These are phyloP conservation scores for Ustilago lituana DNA, from an alignment of 1,284 basidiomycete species.

Conservation along the genomic window DNA sequence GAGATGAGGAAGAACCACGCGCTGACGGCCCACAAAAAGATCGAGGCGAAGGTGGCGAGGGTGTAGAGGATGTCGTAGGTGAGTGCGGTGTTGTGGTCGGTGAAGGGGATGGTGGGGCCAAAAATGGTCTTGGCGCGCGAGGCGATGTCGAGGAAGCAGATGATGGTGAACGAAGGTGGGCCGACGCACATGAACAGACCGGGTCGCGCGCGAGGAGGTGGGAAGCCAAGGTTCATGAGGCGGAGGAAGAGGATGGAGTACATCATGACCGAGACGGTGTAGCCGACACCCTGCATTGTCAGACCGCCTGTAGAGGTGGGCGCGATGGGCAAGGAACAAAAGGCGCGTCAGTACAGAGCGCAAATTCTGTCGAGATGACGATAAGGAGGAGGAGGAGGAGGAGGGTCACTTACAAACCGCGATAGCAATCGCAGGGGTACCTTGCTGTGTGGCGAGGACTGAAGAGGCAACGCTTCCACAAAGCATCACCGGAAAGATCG, in stretches of 20 bases:
- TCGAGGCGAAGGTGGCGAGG: conserved; percentile 2
- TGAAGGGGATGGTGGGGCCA: conserved; percentile 1
- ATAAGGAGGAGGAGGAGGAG: too few relatives aligned
- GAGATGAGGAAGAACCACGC: conserved; percentile 42
- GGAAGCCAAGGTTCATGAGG: conserved; percentile 33
- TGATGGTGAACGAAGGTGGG: conserved; percentile 39
- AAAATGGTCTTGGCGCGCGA: conserved; percentile 4
- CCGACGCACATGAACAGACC: conserved; percentile 47
- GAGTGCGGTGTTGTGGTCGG: not conserved
- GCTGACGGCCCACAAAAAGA: conserved; percentile 32
- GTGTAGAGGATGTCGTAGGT: conserved; percentile 9
- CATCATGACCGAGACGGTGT: conserved; percentile 33
- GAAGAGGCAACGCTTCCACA: conserved; percentile 24
- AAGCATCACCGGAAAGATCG: conserved; percentile 52
- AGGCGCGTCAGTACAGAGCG: too few relatives aligned
- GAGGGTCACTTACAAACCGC: conserved; percentile 7
- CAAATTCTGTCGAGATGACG: too few relatives aligned
- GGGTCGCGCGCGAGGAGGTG: conserved; percentile 14
- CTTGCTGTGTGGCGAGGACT: conserved; percentile 12
- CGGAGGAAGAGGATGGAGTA: conserved; percentile 31
- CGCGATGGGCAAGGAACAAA: not conserved
- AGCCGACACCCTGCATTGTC: conserved; percentile 41
- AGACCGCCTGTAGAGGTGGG: conserved; percentile 12
- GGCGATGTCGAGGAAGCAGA: conserved; percentile 36
- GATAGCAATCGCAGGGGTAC: conserved; percentile 8